These are phyloP conservation scores for Beauveria pseudobassiana DNA, from an alignment of 2,329 filamentous ascomycete species.

Conservation along the genomic window DNA sequence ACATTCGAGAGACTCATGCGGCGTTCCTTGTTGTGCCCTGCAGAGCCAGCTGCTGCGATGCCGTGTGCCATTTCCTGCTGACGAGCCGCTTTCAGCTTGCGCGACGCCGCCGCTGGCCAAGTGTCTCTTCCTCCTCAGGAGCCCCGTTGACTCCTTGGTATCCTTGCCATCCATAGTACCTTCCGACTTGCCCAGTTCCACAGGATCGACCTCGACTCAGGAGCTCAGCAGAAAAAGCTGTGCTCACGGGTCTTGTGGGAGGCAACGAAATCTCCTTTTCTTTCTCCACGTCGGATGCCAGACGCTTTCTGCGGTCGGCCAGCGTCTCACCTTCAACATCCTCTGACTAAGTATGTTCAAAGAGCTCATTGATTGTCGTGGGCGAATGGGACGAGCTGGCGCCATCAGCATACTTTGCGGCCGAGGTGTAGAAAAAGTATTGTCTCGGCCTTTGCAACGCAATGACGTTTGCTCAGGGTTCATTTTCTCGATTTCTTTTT, in stretches of 20 bases:
- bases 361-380: slow-evolving; percentile 18
- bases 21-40: slow-evolving; percentile 18
- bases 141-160: slow-evolving; percentile 32
- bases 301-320: slow-evolving; percentile 54
- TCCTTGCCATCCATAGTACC: slow-evolving; percentile 20
- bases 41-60: slow-evolving; percentile 14
- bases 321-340: slow-evolving; percentile 59
- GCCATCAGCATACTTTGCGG: slow-evolving; percentile 37
- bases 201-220: slow-evolving; percentile 55
- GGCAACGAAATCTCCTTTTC: slow-evolving; percentile 40
- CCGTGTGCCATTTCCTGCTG: slow-evolving; percentile 44
- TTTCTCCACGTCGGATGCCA: slow-evolving; percentile 46
- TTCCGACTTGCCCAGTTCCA: slow-evolving; percentile 35
- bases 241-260: slow-evolving; percentile 51
- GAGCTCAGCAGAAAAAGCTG: slow-evolving; percentile 61
- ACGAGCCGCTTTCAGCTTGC: slow-evolving; percentile 60
- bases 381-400: slow-evolving; percentile 10
- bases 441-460: slow-evolving; percentile 59
- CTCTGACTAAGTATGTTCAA: slow-evolving; percentile 41
- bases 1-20: slow-evolving; percentile 54
- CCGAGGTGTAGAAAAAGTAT: slow-evolving; percentile 33
- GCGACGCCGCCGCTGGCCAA: slow-evolving; percentile 68
- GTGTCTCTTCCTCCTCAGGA: slow-evolving; percentile 60
- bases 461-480: slow-evolving; percentile 77
- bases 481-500: slow-evolving; percentile 82